phyloP scores from a whole-genome alignment of 192 early-diverging fungal species.

The Cetraspora pellucida region DNA sequence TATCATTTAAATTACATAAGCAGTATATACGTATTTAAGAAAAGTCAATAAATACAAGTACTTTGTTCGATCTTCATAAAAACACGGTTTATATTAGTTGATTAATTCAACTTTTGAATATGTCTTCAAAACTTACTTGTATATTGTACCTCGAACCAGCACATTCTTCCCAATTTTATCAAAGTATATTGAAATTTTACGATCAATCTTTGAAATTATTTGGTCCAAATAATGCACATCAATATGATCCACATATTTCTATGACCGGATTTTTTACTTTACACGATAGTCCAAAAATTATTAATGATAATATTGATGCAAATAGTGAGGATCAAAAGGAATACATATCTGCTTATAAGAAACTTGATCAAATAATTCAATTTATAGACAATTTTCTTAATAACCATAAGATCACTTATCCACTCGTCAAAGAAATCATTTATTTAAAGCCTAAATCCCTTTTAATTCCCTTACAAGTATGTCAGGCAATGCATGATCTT shows the following conservation, averaged over 20 bases:
- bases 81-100: too few relatives aligned
- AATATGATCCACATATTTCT: slow-evolving; percentile 17
- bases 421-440: background rate
- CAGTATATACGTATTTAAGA: too few relatives aligned
- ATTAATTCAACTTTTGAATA: too few relatives aligned
- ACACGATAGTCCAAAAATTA: background rate
- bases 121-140: slow-evolving; percentile 46
- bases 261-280: slow-evolving; percentile 24
- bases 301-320: too few relatives aligned
- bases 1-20: too few relatives aligned
- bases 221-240: slow-evolving; percentile 3
- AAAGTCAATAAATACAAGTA: too few relatives aligned
- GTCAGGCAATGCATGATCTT: background rate
- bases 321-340: too few relatives aligned
- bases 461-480: slow-evolving; percentile 2
- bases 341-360: background rate
- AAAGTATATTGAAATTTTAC: background rate
- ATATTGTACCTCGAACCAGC: slow-evolving; percentile 3
- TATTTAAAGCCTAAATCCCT: background rate
- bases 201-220: background rate
- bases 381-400: background rate
- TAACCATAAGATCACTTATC: background rate
- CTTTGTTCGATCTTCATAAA: too few relatives aligned
- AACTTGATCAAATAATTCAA: background rate
- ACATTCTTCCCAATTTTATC: background rate